A percentile compares a stretch with the other conserved stretches of the same genome.
Evolutionary conservation across 148 eudicot genomes (phyloP).

Genomic region (Cornus kousa): DNA sequence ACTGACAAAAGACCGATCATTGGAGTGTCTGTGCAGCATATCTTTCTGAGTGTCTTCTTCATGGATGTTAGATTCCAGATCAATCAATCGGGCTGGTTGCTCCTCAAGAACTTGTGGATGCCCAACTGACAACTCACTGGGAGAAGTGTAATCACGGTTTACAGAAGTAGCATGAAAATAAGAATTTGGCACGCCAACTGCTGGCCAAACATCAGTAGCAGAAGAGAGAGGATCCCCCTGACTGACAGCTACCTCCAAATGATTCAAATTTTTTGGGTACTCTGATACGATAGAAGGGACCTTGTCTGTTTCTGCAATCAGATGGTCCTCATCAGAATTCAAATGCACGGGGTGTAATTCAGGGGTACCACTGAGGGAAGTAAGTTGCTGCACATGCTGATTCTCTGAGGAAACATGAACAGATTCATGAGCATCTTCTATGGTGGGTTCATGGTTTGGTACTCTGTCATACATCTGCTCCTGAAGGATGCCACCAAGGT

Average conservation of each 20-base stretch:
- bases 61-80: slow-evolving; percentile 37
- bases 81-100: slow-evolving; percentile 44
- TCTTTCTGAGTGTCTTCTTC: slow-evolving; percentile 41
- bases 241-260: slow-evolving; percentile 24
- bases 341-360: slow-evolving; percentile 41
- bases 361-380: slow-evolving; percentile 27
- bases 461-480: slow-evolving; percentile 14
- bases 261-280: slow-evolving; percentile 28
- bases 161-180: slow-evolving; percentile 31
- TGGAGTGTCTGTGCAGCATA: slow-evolving; percentile 47
- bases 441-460: slow-evolving; percentile 2
- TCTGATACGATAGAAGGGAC: slow-evolving; percentile 28
- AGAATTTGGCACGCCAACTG: slow-evolving; percentile 45
- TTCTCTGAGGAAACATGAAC: slow-evolving; percentile 24
- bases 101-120: slow-evolving; percentile 37
- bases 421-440: slow-evolving; percentile 30
- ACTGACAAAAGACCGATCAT: slow-evolving; percentile 41
- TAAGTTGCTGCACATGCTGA: slow-evolving; percentile 30
- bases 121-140: slow-evolving; percentile 39
- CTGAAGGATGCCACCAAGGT: slow-evolving; percentile 1
- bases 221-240: slow-evolving; percentile 37
- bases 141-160: slow-evolving; percentile 33
- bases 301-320: slow-evolving; percentile 23
- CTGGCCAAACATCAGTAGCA: slow-evolving; percentile 45
- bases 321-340: slow-evolving; percentile 29